Evolutionary conservation across 1,284 basidiomycete species (phyloP), one percentile per base, ranked within the genome.

Genomic region (Termitomyces sp.): DNA sequence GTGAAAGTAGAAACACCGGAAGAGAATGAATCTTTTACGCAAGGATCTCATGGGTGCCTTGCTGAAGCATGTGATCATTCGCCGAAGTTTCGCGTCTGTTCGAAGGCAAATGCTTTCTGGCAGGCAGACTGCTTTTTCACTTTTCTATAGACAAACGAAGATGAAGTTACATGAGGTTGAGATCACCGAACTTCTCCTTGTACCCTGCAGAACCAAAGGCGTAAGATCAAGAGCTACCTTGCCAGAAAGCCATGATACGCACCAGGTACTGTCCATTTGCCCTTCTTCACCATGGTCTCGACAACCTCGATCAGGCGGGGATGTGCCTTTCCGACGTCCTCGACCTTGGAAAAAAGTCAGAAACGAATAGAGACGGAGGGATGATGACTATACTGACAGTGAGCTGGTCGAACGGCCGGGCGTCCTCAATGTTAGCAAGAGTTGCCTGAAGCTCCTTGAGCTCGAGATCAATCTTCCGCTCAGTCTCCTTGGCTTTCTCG

Each of bases 221-320:
- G 33, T 58, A n/a, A 54, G 53, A 40, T 26, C 46, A 52, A 54
- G 39, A 46, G 41, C 56, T 34, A 47, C 46, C 13, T 40, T 40
- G 33, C 43, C 45, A 38, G 47, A 49, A 19, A 10, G 15, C 28
- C 57, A 24, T 26, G 6, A 50, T 21, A 71, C 82, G 64, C 70
- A 82, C 92, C 92, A 66, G 94, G 94, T 56, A 97, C 93, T 68
- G 89, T 91, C 90, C 94, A 99, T 80, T 98, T 98, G 74, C 97
- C 97, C 81, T 99, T 97, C 84, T 92, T 89, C 67, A 98, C 74
- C 94, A 98, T 98, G 66, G 86, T 94, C 79, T 98, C 94, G 64
- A 98, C 92, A 47, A 92, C 86, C 75, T 97, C 86, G 51, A 81
- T 76, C 70, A 99, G 89, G 73, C 94, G 92, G 47, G 97, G 97